These are phyloP conservation scores for Silene uniflora DNA, from an alignment of 148 eudicot species.

Conservation along the genomic window DNA sequence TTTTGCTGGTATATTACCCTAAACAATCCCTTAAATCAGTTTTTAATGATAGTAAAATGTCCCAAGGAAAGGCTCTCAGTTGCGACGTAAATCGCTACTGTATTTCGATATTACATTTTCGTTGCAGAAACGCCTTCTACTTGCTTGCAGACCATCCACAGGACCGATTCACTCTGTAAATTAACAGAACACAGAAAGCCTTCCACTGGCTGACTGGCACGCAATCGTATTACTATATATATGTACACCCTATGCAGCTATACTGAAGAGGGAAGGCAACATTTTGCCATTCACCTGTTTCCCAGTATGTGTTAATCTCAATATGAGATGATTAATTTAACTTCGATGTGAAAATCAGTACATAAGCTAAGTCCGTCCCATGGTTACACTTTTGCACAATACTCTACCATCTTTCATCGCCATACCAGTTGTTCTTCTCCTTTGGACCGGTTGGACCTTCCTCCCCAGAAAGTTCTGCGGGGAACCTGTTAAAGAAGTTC, in stretches of 20 bases:
- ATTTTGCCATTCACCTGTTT: neutral
- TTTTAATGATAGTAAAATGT: too few species aligned
- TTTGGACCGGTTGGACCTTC: constrained; percentile 95
- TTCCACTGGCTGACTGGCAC: too few species aligned
- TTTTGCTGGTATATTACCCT: too few species aligned
- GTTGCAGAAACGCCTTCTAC: neutral
- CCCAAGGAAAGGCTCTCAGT: neutral
- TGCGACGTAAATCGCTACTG: neutral
- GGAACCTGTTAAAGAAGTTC: constrained; percentile 50
- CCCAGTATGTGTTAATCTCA: neutral
- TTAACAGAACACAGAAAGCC: too few species aligned
- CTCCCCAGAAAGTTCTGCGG: constrained; percentile 69
- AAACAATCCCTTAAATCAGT: too few species aligned
- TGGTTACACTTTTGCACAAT: neutral
- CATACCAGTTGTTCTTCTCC: constrained; percentile 92
- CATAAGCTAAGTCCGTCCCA: neutral
- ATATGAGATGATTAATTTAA: neutral
- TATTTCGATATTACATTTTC: neutral
- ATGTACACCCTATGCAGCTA: neutral
- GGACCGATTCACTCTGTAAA: too few species aligned
- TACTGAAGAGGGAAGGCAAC: neutral
- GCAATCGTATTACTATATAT: neutral
- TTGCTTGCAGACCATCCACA: too few species aligned
- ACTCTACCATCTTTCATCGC: constrained; percentile 68
- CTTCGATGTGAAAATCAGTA: neutral